Conservation (phyloP, 179 eudicot genomes). For the Beta corolliflora region DNA sequence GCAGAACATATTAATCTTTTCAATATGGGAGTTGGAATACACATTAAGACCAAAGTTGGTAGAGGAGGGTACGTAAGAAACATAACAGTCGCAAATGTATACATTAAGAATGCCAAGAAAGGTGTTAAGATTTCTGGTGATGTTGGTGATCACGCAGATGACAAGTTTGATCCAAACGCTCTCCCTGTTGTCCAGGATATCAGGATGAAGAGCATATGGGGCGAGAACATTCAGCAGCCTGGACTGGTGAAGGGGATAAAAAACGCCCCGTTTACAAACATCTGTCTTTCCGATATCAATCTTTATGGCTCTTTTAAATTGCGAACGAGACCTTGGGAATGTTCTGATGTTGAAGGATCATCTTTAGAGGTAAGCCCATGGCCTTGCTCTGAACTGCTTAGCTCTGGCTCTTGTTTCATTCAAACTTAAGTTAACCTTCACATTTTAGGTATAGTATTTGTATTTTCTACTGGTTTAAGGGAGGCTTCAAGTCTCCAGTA, state of each 20-base stretch:
- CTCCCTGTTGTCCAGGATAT: constrained; percentile 62
- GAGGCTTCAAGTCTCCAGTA: background rate
- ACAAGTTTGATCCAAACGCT: constrained; percentile 64
- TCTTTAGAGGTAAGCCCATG: constrained; percentile 67
- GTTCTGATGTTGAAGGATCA: constrained; percentile 73
- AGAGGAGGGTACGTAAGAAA: constrained; percentile 81
- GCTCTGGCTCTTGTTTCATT: constrained; percentile 29
- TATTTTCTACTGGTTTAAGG: constrained; percentile 6
- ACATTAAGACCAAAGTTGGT: constrained; percentile 79
- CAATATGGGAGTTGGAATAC: constrained; percentile 76
- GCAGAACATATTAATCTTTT: constrained; percentile 73
- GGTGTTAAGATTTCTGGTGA: constrained; percentile 80
- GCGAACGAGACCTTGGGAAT: constrained; percentile 56
- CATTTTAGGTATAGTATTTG: background rate
- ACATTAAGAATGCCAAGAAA: constrained; percentile 62
- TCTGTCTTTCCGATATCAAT: constrained; percentile 69
- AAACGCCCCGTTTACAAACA: constrained; percentile 65
- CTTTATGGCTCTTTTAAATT: constrained; percentile 38
- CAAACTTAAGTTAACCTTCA: constrained; percentile 22
- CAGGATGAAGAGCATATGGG: constrained; percentile 57
- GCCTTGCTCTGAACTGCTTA: constrained; percentile 68
- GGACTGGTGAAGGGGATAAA: constrained; percentile 68
- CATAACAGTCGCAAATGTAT: constrained; percentile 59
- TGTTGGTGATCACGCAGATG: constrained; percentile 88
- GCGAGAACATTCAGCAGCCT: constrained; percentile 59